Evolutionary conservation across 176 grass and related monocot species (phyloP).

Genomic region (Oryza glumipatula): DNA sequence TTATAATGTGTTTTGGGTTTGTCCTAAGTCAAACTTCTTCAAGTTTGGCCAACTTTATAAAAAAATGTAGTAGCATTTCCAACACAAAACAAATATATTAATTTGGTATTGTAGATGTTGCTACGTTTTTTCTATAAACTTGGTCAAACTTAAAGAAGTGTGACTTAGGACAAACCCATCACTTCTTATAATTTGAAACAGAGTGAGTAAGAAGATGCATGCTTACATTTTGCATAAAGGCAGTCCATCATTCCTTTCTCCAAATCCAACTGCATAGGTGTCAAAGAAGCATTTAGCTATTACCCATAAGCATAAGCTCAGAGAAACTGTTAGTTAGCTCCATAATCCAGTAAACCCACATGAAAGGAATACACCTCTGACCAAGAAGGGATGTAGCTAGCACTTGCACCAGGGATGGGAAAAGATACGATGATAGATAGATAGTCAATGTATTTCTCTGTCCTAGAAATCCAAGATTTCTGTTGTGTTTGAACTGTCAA

Average conservation of each 20-base stretch:
- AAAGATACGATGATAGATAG: not conserved
- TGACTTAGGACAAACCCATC: too few relatives aligned
- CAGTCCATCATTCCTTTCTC: constrained; percentile 99
- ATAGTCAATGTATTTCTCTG: not conserved
- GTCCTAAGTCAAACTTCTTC: too few relatives aligned
- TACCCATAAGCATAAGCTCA: not conserved
- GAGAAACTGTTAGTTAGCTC: not conserved
- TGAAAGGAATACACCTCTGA: not conserved
- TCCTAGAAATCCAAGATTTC: not conserved
- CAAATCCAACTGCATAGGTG: constrained; percentile 78
- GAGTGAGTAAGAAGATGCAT: not conserved
- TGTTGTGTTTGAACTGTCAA: not conserved
- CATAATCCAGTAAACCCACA: not conserved
- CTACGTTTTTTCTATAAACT: too few relatives aligned
- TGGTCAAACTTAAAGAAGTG: too few relatives aligned
- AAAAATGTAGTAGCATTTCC: too few relatives aligned
- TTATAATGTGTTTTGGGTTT: too few relatives aligned
- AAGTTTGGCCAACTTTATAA: too few relatives aligned
- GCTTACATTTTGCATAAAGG: constrained; percentile 97
- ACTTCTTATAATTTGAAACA: too few relatives aligned
- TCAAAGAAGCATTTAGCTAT: constrained; percentile 28
- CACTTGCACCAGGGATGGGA: not conserved
- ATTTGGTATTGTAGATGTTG: too few relatives aligned
- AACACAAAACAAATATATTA: too few relatives aligned
- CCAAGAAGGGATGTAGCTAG: not conserved